A percentile compares a stretch with the other conserved stretches of the same genome.
Conservation (phyloP, 106 monocot genomes). For the Chionographis japonica region DNA sequence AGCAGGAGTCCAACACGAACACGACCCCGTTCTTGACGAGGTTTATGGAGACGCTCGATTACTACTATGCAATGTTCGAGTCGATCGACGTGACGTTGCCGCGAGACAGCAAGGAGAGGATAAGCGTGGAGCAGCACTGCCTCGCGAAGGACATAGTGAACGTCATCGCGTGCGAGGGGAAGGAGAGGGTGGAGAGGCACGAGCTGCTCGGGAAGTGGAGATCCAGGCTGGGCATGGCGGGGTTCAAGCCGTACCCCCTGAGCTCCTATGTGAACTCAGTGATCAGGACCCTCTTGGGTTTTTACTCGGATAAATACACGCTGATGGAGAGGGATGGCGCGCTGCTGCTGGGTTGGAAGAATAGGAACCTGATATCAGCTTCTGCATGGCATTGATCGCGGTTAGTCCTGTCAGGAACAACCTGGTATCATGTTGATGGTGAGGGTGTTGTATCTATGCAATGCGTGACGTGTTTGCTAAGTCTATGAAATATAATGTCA, state of each 20-base stretch:
- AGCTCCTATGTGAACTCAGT: constrained; percentile 83
- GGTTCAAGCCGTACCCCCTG: constrained; percentile 73
- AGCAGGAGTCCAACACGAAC: constrained; percentile 95
- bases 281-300: constrained; percentile 54
- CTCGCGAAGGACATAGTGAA: constrained; percentile 94
- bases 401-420: neutral
- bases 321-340: constrained; percentile 83
- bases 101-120: constrained; percentile 62
- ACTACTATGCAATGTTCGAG: constrained; percentile 88
- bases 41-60: constrained; percentile 73
- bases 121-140: constrained; percentile 84
- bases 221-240: constrained; percentile 78
- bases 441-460: too few species aligned
- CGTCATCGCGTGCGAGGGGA: constrained; percentile 85
- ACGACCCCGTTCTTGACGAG: constrained; percentile 71
- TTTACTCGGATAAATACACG: constrained; percentile 74
- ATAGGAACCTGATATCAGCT: constrained; percentile 83
- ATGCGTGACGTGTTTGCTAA: too few species aligned
- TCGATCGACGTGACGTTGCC: constrained; percentile 65
- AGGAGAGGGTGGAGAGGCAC: constrained; percentile 82
- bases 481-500: too few species aligned
- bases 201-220: constrained; percentile 94
- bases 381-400: constrained; percentile 77
- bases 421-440: too few species aligned
- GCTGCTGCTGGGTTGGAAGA: constrained; percentile 84